Evolutionary conservation across 352 stramenopile genomes (phyloP).

Genomic region (Globisporangium paddicum): DNA sequence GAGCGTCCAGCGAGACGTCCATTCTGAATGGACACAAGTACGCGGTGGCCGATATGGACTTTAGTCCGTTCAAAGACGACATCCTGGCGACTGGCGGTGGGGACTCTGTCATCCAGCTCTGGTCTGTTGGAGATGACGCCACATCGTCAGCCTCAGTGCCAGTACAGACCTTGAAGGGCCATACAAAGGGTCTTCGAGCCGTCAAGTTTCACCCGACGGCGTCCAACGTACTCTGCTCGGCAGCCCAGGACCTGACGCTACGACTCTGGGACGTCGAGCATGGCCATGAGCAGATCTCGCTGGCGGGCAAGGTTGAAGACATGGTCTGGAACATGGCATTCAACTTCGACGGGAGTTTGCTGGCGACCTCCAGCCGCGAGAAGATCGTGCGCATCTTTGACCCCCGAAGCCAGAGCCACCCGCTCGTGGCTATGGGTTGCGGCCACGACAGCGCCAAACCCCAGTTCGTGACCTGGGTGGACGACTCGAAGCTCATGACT

Average conservation of each 20-base stretch:
- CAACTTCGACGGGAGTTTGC: constrained; percentile 50
- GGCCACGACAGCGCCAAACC: constrained; percentile 63
- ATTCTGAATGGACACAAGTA: constrained; percentile 69
- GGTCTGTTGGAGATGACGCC: constrained; percentile 27
- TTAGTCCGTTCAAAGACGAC: constrained; percentile 48
- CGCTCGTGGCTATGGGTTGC: constrained; percentile 58
- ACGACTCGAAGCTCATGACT: constrained; percentile 38
- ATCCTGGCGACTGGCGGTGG: constrained; percentile 55
- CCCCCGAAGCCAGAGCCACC: constrained; percentile 38
- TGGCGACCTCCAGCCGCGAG: constrained; percentile 64
- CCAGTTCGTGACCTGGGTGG: constrained; percentile 65
- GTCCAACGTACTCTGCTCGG: constrained; percentile 53
- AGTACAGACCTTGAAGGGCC: constrained; percentile 31
- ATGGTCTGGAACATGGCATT: constrained; percentile 72
- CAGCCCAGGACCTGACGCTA: constrained; percentile 52
- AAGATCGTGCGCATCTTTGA: constrained; percentile 78
- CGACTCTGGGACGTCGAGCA: constrained; percentile 73
- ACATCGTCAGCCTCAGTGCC: constrained; percentile 4
- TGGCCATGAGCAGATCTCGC: constrained; percentile 34
- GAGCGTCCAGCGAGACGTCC: constrained; percentile 27
- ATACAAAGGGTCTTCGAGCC: constrained; percentile 48
- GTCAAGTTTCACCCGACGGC: constrained; percentile 68
- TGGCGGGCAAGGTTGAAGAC: constrained; percentile 63
- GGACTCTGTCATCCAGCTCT: constrained; percentile 60
- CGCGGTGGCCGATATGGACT: constrained; percentile 57